Evolutionary conservation across 352 stramenopile genomes (phyloP), one percentile per base, ranked within the genome.

Genomic region (Plasmopara viticola): DNA sequence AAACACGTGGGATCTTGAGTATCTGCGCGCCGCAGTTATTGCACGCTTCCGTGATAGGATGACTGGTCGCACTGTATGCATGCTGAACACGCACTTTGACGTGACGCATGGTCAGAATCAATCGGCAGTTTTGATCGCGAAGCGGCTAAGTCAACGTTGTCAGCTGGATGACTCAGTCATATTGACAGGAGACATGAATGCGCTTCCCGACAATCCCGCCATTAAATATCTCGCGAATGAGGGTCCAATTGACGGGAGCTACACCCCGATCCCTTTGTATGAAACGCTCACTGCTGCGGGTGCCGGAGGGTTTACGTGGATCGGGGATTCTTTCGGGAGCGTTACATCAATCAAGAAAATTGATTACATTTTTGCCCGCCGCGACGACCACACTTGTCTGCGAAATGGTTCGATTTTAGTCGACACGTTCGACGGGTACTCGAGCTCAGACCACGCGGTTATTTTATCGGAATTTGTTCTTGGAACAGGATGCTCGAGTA

Each of bases 41-140:
- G 76, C 64, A 10, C 76, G 78, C 35, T 86, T 90, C 39, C 60
- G 51, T 9, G 60, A 78, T 35, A 70, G 60, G n/a, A 33, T 25
- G 6, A 65, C 44, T 4, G 29, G 43, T 5, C 44, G 59, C 39
- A 64, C 56, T 0, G 56, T 86, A 18, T 90, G 78, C 57, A 82
- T 90, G 59, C 64, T 90, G 46, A 90, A 90, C 63, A 90, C 78
- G 14, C 78, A 87, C 58, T 90, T 72, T 45, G 78, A 90, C 51
- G 84, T 87, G 28, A 62, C 35, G 8, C 60, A 59, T n/a, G 74
- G 78, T 41, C 78, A 90, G 28, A 43, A 62, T 5, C 52, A 87
- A 47, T 87, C 74, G 28, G 67, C 78, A 1, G 20, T 72, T 49
- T 50, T 87, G 15, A 70, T 87, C 5, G 68, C 78, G 1, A 56